These are phyloP conservation scores for Backusella westeae DNA, from an alignment of 192 early-diverging fungal species.

Conservation along the genomic window DNA sequence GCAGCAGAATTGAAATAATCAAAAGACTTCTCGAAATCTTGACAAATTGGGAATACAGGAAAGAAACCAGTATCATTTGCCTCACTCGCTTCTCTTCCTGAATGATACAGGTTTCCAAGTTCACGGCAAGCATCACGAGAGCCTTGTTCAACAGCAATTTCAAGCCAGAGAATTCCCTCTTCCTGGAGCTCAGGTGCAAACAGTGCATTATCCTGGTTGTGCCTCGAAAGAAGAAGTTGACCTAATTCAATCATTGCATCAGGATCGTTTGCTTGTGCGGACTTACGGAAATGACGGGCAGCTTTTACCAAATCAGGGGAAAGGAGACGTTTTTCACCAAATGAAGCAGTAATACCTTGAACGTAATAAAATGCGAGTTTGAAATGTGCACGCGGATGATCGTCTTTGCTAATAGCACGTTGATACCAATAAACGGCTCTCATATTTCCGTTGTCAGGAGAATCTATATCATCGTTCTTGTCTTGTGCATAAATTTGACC, in stretches of 20 bases:
- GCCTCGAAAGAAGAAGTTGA: slow-evolving; percentile 8
- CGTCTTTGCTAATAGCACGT: slow-evolving; percentile 18
- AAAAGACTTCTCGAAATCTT: slow-evolving; percentile 32
- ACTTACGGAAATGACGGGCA: slow-evolving; percentile 14
- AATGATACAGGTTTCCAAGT: slow-evolving; percentile 30
- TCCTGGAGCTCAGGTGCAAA: not conserved
- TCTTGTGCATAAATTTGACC: slow-evolving; percentile 25
- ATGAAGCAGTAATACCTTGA: slow-evolving; percentile 12
- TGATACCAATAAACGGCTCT: slow-evolving; percentile 28
- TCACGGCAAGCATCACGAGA: slow-evolving; percentile 21
- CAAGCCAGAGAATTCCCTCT: slow-evolving; percentile 22
- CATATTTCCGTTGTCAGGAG: not conserved
- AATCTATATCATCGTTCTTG: not conserved
- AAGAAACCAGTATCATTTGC: not conserved
- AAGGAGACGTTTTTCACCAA: not conserved
- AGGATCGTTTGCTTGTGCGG: slow-evolving; percentile 23
- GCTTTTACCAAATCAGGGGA: slow-evolving; percentile 7
- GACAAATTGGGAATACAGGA: not conserved
- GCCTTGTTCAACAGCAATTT: slow-evolving; percentile 16
- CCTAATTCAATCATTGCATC: slow-evolving; percentile 34
- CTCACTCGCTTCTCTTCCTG: slow-evolving; percentile 10
- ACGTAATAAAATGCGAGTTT: slow-evolving; percentile 20
- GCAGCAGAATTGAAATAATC: slow-evolving; percentile 28
- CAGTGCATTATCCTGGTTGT: not conserved
- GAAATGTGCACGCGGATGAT: slow-evolving; percentile 27